A percentile compares a stretch with the other conserved stretches of the same genome.
Evolutionary conservation across 192 early-diverging fungal species (phyloP).

Genomic region (Spinellus fusiger): DNA sequence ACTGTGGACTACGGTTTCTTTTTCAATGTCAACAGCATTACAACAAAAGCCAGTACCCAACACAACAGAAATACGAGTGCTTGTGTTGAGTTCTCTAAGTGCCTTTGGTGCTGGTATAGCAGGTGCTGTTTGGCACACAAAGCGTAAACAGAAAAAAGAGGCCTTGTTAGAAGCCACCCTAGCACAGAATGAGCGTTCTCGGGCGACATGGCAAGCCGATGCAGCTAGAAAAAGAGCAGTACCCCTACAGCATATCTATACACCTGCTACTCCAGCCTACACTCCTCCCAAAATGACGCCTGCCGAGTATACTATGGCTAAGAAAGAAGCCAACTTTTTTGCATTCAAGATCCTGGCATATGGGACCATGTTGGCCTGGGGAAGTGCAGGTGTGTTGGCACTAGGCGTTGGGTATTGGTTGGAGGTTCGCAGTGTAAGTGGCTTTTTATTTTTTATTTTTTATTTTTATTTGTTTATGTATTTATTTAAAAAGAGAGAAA

Average conservation of each 20-base stretch:
- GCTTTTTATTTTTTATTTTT: not conserved
- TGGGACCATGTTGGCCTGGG: constrained; percentile 26
- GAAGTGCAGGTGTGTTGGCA: constrained; percentile 19
- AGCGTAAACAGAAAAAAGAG: constrained; percentile 6
- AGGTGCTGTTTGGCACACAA: constrained; percentile 16
- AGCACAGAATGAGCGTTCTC: not conserved
- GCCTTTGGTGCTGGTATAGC: constrained; percentile 12
- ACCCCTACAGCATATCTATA: not conserved
- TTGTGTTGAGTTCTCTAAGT: not conserved
- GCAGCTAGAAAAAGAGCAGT: not conserved
- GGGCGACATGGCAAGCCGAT: not conserved
- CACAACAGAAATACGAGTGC: not conserved
- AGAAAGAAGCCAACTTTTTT: constrained; percentile 20
- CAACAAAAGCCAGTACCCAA: not conserved
- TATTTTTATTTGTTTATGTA: not conserved
- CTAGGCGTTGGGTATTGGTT: constrained; percentile 22
- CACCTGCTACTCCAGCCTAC: not conserved
- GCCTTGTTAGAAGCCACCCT: not conserved
- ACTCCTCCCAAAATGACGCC: constrained; percentile 28
- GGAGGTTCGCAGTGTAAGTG: constrained; percentile 31
- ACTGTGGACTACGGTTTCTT: no score
- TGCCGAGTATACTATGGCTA: constrained; percentile 22
- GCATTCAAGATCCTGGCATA: constrained; percentile 28
- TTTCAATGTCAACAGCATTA: not conserved
- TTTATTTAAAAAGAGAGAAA: not conserved